Evolutionary conservation across 352 stramenopile species (phyloP).

Genomic region (Phytopythium oedochilum): DNA sequence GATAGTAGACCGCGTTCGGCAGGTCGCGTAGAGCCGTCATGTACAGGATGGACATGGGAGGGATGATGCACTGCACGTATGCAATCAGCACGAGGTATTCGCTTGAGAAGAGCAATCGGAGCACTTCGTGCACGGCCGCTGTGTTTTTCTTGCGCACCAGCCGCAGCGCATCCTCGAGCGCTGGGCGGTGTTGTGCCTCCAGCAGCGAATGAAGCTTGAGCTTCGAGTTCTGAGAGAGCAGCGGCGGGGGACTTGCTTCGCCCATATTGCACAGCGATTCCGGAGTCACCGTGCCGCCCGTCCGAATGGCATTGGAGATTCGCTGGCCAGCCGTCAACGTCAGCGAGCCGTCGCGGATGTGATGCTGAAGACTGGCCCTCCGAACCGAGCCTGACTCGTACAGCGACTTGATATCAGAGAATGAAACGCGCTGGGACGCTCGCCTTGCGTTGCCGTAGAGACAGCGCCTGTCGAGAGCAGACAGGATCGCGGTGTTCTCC

Average conservation of each 20-base stretch:
- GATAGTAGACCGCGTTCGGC: slow-evolving; percentile 24
- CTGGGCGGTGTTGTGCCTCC: not conserved
- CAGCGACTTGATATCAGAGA: slow-evolving; percentile 13
- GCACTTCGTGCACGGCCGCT: slow-evolving; percentile 19
- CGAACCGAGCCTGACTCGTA: slow-evolving; percentile 16
- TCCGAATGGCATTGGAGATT: not conserved
- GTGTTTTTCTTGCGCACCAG: slow-evolving; percentile 21
- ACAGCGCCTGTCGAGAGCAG: slow-evolving; percentile 10
- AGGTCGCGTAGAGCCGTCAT: slow-evolving; percentile 15
- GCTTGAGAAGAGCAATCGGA: slow-evolving; percentile 33
- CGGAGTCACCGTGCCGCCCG: not conserved
- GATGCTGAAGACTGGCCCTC: not conserved
- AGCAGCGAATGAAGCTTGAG: slow-evolving; percentile 4
- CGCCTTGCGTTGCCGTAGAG: slow-evolving; percentile 22
- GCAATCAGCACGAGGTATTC: slow-evolving; percentile 28
- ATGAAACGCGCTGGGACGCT: not conserved
- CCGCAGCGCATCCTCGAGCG: slow-evolving; percentile 6
- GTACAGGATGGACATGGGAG: slow-evolving; percentile 25
- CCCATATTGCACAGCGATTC: too few species aligned
- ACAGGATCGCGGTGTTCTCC: slow-evolving; percentile 9
- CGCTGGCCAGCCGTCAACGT: not conserved
- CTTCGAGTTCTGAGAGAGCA: not conserved
- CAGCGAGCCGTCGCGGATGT: not conserved
- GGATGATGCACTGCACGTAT: slow-evolving; percentile 29
- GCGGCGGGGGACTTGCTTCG: not conserved